Base-by-base conservation (phyloP, 1,284 basidiomycete species). In the Sanghuangporus sanghuang region DNA sequence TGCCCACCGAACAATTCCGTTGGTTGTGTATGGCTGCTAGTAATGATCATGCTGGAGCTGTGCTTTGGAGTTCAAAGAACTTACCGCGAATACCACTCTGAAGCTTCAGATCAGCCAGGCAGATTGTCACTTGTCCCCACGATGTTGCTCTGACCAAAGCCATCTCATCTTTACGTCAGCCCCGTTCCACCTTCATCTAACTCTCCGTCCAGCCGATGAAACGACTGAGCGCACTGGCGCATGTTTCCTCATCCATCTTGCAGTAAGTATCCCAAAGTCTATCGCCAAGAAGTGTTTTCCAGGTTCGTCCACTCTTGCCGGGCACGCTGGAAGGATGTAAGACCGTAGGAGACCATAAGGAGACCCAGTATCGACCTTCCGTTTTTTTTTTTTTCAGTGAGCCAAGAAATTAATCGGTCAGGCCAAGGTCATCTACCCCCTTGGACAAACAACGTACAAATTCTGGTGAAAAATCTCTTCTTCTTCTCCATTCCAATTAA, bases 391-490 rank as follows among this genome's bases (percentile, higher is more conserved):
- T 54, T 36, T 6, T 35, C 32, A 7, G 14, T 2, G n/a, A 6
- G 53, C 35, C 53, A 54, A 54, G 53, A 35, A 18, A 18, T 36
- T 36, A 36, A 36, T 35, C 12, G 27, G 39, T 54, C 38, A 18
- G 40, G 44, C 48, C 57, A 59, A 59, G 57, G 57, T 35, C 44
- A 11, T 16, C 57, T 44, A 48, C 18, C 3, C 32, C 42, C 4
- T 11, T 11, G 32, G 2, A n/a, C 57, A 59, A 59, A 59, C 35
- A 59, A 62, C 2, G 16, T 32, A 39, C 70, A 73, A 72, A 72
- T 57, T 68, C 21, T 18, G 32, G 69, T 68, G 70, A 75, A 75
- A 76, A 70, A 73, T 67, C 38, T 74, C 16, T 36, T n/a, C 32
- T 54, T 68, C 75, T 73, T 71, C 70, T 65, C 66, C 18, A 2